Conservation (phyloP, 345 rosid genomes). For the Mercurialis annua region DNA sequence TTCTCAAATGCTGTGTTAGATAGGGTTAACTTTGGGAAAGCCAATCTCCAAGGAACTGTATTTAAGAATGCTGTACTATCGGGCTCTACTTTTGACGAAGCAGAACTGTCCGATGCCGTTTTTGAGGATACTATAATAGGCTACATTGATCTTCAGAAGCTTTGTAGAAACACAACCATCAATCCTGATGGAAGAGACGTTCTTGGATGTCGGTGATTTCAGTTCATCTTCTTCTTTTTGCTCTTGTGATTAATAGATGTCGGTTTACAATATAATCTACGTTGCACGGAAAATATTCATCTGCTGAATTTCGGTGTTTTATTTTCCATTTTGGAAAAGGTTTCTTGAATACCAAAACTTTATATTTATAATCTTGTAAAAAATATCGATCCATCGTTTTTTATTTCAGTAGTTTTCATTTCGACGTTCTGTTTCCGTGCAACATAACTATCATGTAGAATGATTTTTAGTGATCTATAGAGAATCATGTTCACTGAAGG, state of each 20-base stretch:
- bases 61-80: slow-evolving; percentile 76
- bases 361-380: too few species aligned
- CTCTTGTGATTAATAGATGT: not conserved
- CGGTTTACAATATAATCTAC: too few species aligned
- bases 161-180: slow-evolving; percentile 49
- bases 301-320: too few species aligned
- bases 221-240: not conserved
- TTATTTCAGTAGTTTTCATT: too few species aligned
- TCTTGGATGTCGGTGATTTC: slow-evolving; percentile 59
- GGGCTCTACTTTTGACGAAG: slow-evolving; percentile 73
- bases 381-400: too few species aligned
- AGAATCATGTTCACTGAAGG: too few species aligned
- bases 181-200: slow-evolving; percentile 46
- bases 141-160: slow-evolving; percentile 67
- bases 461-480: too few species aligned
- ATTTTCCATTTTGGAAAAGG: too few species aligned
- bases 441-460: not conserved
- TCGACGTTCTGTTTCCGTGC: too few species aligned
- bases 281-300: too few species aligned
- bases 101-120: slow-evolving; percentile 57
- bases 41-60: slow-evolving; percentile 71
- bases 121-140: slow-evolving; percentile 73
- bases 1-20: slow-evolving; percentile 88
- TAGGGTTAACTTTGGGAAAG: slow-evolving; percentile 73
- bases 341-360: too few species aligned